Evolutionary conservation across 805 yeast genomes (phyloP), one percentile per base, ranked within the genome.

Genomic region (Maudiozyma barnettii): DNA sequence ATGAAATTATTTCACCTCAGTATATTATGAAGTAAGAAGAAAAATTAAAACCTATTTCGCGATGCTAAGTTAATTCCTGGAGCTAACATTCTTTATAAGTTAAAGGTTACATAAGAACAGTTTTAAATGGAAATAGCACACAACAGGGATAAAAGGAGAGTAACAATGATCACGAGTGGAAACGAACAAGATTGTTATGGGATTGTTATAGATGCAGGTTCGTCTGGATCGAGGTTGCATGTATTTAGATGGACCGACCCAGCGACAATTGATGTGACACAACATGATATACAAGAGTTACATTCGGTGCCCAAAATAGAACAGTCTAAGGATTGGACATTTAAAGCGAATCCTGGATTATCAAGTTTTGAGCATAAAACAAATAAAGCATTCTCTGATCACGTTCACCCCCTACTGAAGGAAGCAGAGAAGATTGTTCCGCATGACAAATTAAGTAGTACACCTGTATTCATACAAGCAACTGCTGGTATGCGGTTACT

Each of bases 401-500:
- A 93, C 64, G 76, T 86, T 53, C 66, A 75, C 50, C 73, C 76
- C 3, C 67, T 93, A 43, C 69, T 90, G 16, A 70, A 76, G 41
- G 79, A 79, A 61, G 97, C 96, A 0, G 76, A 78, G 54, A 63
- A 66, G 4, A 75, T 84, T 20, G 78, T 93, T 7, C 98, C 98
- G 0, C 57, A 60, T 29, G 74, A 73, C 0, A 71, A 76, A 46
- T 77, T 79, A 53, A 51, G 63, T 1, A 76, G 77, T 4, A 91
- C 98, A 0, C 98, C 99, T 0, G 75, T 93, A 1, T 93, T 80
- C 55, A 77, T 93, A n/a, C 78, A 86, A 54, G 95, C 98, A 3
- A 93, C 99, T 0, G 99, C 99, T 5, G 99, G 99, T 1, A 88
- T 93, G 95, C 75, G 99, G 51, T 67, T 93, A 39, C 61, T 91